Evolutionary conservation across 176 grass and related monocot genomes (phyloP), one percentile per base, ranked within the genome.

Genomic region (Bolboschoenus planiculmis): DNA sequence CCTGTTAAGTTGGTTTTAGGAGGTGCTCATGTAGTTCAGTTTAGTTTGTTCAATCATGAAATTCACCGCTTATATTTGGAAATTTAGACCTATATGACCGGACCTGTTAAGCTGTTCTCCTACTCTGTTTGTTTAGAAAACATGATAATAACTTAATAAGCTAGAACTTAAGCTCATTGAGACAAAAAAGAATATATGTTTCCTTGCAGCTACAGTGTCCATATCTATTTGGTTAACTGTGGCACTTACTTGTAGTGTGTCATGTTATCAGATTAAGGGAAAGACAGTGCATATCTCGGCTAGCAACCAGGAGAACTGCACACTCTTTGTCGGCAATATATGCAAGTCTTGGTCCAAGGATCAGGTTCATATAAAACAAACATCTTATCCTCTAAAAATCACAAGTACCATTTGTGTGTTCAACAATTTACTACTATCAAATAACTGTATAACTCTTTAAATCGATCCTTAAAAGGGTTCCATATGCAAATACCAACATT

Each of bases 271-370:
- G 94, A 87, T 97, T 36, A 90, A 88, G 68, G 94, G 91, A 24
- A 90, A 83, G 83, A 89, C 16, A 37, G 90, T 94, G 31, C 86
- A 86, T 57, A 84, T 97, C 84, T 92, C 90, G 75, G 68, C 77
- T 85, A 91, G 83, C 72, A 46, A 66, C 10, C 84, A 78, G 64
- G 85, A 86, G 80, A 88, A 93, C 68, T 66, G 83, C 51, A 88
- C 85, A 46, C 84, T 97, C 89, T 93, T 88, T 48, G 50, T 97
- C 35, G 87, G 78, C 58, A 97, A 97, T 77, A 97, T 97, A 62
- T 87, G 91, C 84, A 97, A 91, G 71, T 89, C 85, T 63, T 97
- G 91, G 94, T 91, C 91, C 78, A 90, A 91, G 87, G 94, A 97
- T 85, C 91, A 93, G 85, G 94, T 84, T 89, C 21, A 80, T 43